Conservation (phyloP, 768 basidiomycete genomes). For the Strobilomyces confusus region DNA sequence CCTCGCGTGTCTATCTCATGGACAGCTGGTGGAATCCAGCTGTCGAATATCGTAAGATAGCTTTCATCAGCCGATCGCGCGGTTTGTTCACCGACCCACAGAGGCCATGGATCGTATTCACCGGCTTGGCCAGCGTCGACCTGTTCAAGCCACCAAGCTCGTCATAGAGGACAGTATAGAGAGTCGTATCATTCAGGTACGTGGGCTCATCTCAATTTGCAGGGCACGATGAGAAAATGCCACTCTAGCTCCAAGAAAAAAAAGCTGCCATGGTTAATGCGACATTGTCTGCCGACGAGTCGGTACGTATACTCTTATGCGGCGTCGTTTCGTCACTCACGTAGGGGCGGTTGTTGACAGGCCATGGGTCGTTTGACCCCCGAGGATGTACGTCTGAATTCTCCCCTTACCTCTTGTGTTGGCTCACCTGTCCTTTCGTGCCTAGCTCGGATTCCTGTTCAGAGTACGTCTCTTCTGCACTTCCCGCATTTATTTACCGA, state of each 20-base stretch:
- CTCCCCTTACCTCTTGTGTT: neutral
- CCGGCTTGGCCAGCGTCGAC: slow-evolving; percentile 90
- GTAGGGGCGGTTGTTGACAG: slow-evolving; percentile 28
- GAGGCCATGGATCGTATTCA: slow-evolving; percentile 98
- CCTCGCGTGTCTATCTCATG: slow-evolving; percentile 93
- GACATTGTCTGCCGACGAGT: slow-evolving; percentile 77
- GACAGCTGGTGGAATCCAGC: slow-evolving; percentile 99
- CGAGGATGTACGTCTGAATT: slow-evolving; percentile 53
- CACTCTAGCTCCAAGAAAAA: slow-evolving; percentile 83
- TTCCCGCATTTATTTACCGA: neutral
- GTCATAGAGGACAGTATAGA: slow-evolving; percentile 97
- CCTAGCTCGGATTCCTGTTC: slow-evolving; percentile 44
- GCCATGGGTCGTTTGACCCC: slow-evolving; percentile 94
- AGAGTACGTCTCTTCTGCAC: slow-evolving; percentile 32
- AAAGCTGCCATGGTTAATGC: slow-evolving; percentile 95
- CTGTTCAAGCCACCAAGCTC: slow-evolving; percentile 90
- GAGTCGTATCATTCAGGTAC: slow-evolving; percentile 83
- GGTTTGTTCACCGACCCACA: slow-evolving; percentile 29
- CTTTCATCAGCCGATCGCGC: neutral
- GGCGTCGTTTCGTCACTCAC: slow-evolving; percentile 8
- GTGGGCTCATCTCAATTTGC: slow-evolving; percentile 7
- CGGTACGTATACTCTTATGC: slow-evolving; percentile 40
- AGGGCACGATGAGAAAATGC: neutral
- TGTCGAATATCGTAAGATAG: slow-evolving; percentile 70
- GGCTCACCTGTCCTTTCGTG: neutral